phyloP scores from a whole-genome alignment of 345 rosid species.

The Luvunga scandens region DNA sequence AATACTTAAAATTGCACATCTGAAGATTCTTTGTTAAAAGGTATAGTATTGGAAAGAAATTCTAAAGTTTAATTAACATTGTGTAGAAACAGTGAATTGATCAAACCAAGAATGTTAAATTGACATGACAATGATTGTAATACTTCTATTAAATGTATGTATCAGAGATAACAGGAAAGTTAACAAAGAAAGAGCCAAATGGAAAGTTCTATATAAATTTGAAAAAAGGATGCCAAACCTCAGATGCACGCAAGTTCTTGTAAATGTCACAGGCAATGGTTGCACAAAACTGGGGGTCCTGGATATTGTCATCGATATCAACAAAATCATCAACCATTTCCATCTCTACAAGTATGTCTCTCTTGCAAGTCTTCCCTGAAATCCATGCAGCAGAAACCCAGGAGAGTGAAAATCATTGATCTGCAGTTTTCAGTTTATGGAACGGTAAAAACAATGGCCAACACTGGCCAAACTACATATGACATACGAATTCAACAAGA shows the following conservation, averaged over 20 bases:
- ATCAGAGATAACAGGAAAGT: not conserved
- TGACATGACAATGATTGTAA: not conserved
- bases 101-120: not conserved
- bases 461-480: not conserved
- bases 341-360: slow-evolving; percentile 4
- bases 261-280: slow-evolving; percentile 36
- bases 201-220: not conserved
- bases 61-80: not conserved
- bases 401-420: not conserved
- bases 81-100: not conserved
- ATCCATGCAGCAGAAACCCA: not conserved
- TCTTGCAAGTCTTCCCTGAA: slow-evolving; percentile 20
- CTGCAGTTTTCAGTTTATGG: not conserved
- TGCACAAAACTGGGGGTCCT: slow-evolving; percentile 42
- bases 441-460: not conserved
- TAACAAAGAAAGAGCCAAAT: not conserved
- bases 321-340: slow-evolving; percentile 20
- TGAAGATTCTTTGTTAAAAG: not conserved
- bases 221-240: slow-evolving; percentile 20
- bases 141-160: not conserved
- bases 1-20: not conserved
- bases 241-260: slow-evolving; percentile 33
- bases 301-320: slow-evolving; percentile 20
- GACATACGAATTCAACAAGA: not conserved
- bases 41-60: not conserved